Evolutionary conservation across 2,329 filamentous ascomycete genomes (phyloP), one percentile per base, ranked within the genome.

Genomic region (Penicillium sp.): DNA sequence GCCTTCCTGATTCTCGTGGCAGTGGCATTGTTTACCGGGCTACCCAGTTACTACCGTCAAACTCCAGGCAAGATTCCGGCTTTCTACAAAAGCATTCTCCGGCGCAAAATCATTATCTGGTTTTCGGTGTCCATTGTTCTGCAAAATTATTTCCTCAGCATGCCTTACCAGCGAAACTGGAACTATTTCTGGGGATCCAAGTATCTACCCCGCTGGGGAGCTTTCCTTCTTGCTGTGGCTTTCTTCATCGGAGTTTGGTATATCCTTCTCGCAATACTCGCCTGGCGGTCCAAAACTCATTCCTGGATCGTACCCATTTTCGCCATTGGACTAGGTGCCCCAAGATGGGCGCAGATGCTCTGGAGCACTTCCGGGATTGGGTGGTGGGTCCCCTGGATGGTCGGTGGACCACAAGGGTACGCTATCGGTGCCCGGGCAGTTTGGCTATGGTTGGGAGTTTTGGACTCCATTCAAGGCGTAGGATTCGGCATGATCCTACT

Each of bases 261-360:
- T 18, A 52, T 54, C 14, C 57, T 74, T 54, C 65, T 75, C 9
- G 67, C 66, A 24, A 64, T 85, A 55, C 82, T 88, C 63, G 79
- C 78, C n/a, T 68, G 73, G 43, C 77, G 86, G 10, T 83, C 82
- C 16, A 81, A 81, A 60, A 77, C 77, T 16, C 86, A 88, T 69
- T 83, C 79, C 44, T 88, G 86, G 86, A 81, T 87, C 65, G 73
- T 89, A 6, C 86, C 86, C 16, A 81, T 89, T 51, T 88, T 88
- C 60, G 85, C 86, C 49, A 83, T 88, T 56, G 86, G 85, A 24
- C 79, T 89, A 8, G 84, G 72, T 6, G 85, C 85, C 4, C 86
- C 86, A 2, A 77, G 86, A 57, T 89, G 86, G 83, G 81, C 81
- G 21, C 86, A 89, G 67, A 87, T 87, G 67, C 83, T 86, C 66